These are phyloP conservation scores for Butyriboletus loyo DNA, from an alignment of 768 basidiomycete species.

Conservation along the genomic window DNA sequence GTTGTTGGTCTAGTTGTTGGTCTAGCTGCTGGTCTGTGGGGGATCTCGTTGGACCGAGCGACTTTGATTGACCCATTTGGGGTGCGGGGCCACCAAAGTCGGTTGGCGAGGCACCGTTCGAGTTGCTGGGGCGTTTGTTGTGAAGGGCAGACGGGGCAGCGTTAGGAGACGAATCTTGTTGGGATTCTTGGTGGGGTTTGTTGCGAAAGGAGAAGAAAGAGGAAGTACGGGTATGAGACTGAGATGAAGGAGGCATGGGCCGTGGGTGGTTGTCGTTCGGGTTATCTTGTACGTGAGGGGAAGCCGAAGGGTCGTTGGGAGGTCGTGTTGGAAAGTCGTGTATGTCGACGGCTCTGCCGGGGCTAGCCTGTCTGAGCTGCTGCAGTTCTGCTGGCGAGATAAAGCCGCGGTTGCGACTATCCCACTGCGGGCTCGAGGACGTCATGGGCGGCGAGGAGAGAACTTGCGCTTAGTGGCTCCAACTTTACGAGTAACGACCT, in stretches of 20 bases:
- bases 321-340: constrained; percentile 35
- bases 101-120: constrained; percentile 5
- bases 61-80: constrained; percentile 33
- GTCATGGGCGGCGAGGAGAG: constrained; percentile 13
- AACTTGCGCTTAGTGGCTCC: neutral
- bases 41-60: constrained; percentile 28
- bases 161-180: constrained; percentile 18
- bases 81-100: constrained; percentile 26
- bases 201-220: constrained; percentile 65
- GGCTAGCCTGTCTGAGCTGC: constrained; percentile 33
- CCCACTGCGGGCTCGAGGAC: constrained; percentile 36
- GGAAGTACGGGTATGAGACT: constrained; percentile 50
- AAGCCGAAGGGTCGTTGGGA: constrained; percentile 13
- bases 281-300: constrained; percentile 15
- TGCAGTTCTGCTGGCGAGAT: constrained; percentile 34
- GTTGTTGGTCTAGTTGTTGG: too few species aligned
- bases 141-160: constrained; percentile 9
- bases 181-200: constrained; percentile 29
- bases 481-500: neutral
- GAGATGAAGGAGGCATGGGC: constrained; percentile 24
- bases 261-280: constrained; percentile 19
- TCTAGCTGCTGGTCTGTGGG: constrained; percentile 20
- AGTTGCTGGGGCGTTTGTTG: constrained; percentile 16
- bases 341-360: constrained; percentile 27
- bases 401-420: constrained; percentile 33